A percentile compares a stretch with the other conserved stretches of the same genome.
Conservation (phyloP, 768 basidiomycete species). For the Termitomyces sp. region DNA sequence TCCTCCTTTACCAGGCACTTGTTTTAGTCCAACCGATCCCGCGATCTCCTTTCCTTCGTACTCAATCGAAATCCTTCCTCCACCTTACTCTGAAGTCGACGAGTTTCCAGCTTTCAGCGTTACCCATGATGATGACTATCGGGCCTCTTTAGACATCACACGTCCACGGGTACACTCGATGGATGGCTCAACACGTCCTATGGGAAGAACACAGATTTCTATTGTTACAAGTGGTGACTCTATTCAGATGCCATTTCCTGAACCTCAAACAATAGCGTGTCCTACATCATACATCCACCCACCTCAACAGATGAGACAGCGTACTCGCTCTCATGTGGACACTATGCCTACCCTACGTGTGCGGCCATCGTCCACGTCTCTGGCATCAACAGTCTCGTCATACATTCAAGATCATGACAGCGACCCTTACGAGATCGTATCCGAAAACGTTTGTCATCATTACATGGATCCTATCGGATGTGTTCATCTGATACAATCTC, state of each 20-base stretch:
- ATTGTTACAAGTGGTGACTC: constrained; percentile 14
- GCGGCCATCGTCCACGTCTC: constrained; percentile 15
- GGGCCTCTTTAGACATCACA: constrained; percentile 17
- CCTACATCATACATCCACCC: constrained; percentile 32
- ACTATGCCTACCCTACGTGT: constrained; percentile 19
- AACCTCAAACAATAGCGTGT: constrained; percentile 40
- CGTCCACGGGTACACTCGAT: constrained; percentile 29
- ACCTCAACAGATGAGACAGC: constrained; percentile 12
- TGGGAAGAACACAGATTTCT: constrained; percentile 34
- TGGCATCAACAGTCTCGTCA: constrained; percentile 31
- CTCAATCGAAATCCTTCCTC: constrained; percentile 21
- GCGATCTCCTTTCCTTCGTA: constrained; percentile 21
- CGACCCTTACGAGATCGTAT: constrained; percentile 23
- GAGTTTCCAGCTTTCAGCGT: constrained; percentile 19
- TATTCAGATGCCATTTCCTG: constrained; percentile 37
- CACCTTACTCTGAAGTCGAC: constrained; percentile 13
- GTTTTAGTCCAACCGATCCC: constrained; percentile 1
- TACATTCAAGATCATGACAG: constrained; percentile 33
- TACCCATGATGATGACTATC: constrained; percentile 26
- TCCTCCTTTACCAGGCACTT: neutral
- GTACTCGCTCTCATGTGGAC: constrained; percentile 24
- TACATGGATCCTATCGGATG: neutral
- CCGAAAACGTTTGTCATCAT: constrained; percentile 24
- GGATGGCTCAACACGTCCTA: constrained; percentile 19
- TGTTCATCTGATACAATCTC: neutral